These are phyloP conservation scores for Candida sp. DNA, from an alignment of 1,139 yeast species.

Conservation along the genomic window DNA sequence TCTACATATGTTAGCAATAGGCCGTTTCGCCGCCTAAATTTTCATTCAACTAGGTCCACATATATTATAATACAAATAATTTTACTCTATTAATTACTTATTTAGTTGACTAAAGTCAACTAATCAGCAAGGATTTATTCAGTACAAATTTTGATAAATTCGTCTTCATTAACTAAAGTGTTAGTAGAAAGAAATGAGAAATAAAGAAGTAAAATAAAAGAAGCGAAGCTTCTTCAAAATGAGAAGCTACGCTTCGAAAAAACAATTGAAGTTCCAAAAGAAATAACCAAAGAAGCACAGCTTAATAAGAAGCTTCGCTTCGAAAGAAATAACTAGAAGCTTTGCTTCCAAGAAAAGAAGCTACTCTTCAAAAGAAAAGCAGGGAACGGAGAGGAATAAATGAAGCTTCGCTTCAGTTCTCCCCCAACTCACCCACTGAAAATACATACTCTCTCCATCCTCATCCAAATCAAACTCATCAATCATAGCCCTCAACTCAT, in stretches of 20 bases:
- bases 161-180: conserved; percentile 70
- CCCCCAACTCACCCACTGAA: no score
- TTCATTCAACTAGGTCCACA: not conserved
- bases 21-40: no score
- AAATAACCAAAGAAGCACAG: no score
- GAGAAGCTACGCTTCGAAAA: no score
- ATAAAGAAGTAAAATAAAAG: conserved; percentile 4
- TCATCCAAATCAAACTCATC: conserved; percentile 97
- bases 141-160: conserved; percentile 86
- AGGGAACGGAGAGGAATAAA: no score
- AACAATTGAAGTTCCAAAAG: no score
- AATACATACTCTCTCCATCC: conserved; percentile 77
- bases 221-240: not conserved
- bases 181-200: conserved; percentile 16
- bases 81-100: not conserved
- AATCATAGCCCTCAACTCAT: conserved; percentile 93
- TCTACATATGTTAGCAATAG: no score
- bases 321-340: no score
- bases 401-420: no score
- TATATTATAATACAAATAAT: not conserved
- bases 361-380: no score
- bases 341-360: no score
- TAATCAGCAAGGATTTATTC: conserved; percentile 34
- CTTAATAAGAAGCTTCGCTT: no score
- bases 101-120: not conserved